Evolutionary conservation across 2,329 filamentous ascomycete genomes (phyloP), one percentile per base, ranked within the genome.

Genomic region (Fusarium anguioides): DNA sequence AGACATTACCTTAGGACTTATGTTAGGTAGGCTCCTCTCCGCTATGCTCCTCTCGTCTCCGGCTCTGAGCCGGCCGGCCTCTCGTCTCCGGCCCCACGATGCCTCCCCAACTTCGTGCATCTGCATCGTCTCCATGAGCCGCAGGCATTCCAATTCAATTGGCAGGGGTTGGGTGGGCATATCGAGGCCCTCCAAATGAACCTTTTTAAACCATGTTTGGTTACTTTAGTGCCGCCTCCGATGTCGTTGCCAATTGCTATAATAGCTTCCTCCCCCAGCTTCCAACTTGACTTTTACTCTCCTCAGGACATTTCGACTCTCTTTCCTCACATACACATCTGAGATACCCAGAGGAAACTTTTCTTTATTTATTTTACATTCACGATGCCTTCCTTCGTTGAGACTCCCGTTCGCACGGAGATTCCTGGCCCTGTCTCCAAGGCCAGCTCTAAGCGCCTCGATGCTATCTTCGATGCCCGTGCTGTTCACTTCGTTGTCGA

Each of bases 401-500:
- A 79, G 70, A 72, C 68, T 42, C 72, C 73, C 54, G 77, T 79
- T 54, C 66, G 67, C 57, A 79, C 78, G 49, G 77, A 78, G 74
- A 75, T 80, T 42, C 79, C 79, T 58, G 79, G 79, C 39, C 79
- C 79, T 27, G 64, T 76, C 66, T 80, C 79, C 64, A 77, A 76
- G 75, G 77, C 78, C 56, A 75, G 74, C 58, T 69, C 76, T 48
- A 75, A 80, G 72, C 72, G 83, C 64, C 77, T 86, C 41, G 78
- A 84, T 64, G 74, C 77, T 49, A 78, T 86, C 63, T 86, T 84
- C 62, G 84, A 86, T 71, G 82, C 82, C 31, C 79, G 84, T 44
- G 83, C 81, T 54, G 78, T 85, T 55, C 81, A 85, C 75, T 84
- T 85, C 72, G 79, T 85, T 51, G 83, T 82, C 52, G 81, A 86